Evolutionary conservation across 148 eudicot genomes (phyloP), one percentile per base, ranked within the genome.

Genomic region (Chenopodium quinoa): DNA sequence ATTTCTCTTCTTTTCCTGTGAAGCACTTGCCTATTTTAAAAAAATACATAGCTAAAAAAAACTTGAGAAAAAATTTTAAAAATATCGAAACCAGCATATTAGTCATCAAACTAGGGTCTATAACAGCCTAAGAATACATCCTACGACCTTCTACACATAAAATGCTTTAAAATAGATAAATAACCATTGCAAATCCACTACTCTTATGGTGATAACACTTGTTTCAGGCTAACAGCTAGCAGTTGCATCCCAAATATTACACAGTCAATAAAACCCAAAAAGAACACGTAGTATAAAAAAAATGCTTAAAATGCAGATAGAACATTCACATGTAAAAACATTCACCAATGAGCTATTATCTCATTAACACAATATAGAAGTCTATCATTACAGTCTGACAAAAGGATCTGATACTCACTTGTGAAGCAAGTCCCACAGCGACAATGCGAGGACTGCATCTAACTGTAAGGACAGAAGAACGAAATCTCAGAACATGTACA

Each of bases 361-460:
- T 37, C 6, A 68, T 23, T 81, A 31, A 47, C 47, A 80, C 29
- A 74, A 68, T 19, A 1, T 54, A 22, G 27, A 73, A 1, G 64
- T 32, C n/a, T 8, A 20, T 9, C 14, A 48, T 62, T 5, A 54
- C 4, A 44, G 29, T 58, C 2, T 65, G 46, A 71, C 47, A 34
- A 67, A 67, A 31, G 19, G 7, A 75, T 9, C 29, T 66, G 46
- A 82, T 50, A 75, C 93, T 86, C 87, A 96, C 99, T 88, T 96
- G 98, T 75, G 96, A 88, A 78, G 92, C 88, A 83, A 96, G 98
- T 81, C 97, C 97, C 66, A 96, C 92, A 79, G 99, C 99, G 77
- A 96, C 92, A 77, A 93, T 88, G 58, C 91, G 93, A 69, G 94
- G 90, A 85, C 99, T 93, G 90, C 99, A 96, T 80, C 94, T 90